Evolutionary conservation across 1,284 basidiomycete genomes (phyloP), one percentile per base, ranked within the genome.

Genomic region (Microbotryum violaceum): DNA sequence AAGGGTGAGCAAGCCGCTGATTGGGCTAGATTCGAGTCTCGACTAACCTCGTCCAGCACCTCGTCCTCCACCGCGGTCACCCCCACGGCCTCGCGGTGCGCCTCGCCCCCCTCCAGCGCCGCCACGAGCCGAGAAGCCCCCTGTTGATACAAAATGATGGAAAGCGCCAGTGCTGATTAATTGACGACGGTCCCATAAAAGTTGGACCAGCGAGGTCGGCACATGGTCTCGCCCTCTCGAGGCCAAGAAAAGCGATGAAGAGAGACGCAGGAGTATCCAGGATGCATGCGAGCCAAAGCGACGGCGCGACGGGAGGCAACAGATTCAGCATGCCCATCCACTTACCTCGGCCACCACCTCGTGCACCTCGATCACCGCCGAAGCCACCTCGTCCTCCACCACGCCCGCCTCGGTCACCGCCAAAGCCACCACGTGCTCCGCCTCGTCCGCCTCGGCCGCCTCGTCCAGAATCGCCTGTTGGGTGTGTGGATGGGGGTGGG

Each of bases 41-140:
- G 57, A 21, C 44, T 51, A 44, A 45, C 66, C 70, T 20, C 71
- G 67, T 10, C 66, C 67, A 37, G 68, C 63, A 56, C 63, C 58
- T 52, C 60, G 45, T 7, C 58, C 54, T 27, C 57, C 63, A 31
- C 61, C 63, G 42, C 60, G 55, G 33, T 54, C 54, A 51, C 58
- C 57, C 6, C 49, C 64, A 31, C 58, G 18, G 45, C 56, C 46
- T 14, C 49, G 50, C 2, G 51, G 37, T 9, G 52, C 74, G 21
- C 81, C 83, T 18, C 57, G 53, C 21, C 42, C 54, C 51, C 83
- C 82, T 7, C 83, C 77, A n/a, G 79, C 75, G 27, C 81, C 79
- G 29, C 79, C 57, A 29, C 47, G 55, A 18, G 25, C 25, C 16
- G 47, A 33, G 55, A 56, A 49, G 27, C 55, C 46, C 14, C 45